Base-by-base conservation (phyloP, 768 basidiomycete genomes). In the Lactarius tabidus region DNA sequence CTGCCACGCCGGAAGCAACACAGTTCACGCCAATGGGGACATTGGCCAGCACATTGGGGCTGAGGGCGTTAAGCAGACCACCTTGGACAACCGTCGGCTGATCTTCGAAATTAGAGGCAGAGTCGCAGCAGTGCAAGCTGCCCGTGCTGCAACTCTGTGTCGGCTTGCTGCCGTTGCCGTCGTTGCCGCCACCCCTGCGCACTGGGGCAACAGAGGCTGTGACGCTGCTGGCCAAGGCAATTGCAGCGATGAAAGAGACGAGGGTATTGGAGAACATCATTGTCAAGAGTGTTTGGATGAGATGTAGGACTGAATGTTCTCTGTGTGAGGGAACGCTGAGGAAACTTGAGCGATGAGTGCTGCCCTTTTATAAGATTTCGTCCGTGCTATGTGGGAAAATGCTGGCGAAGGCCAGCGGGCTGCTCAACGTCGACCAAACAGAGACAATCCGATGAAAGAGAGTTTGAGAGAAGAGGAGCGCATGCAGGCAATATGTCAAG, bases 241-340 rank as follows among this genome's bases (percentile, higher is more conserved):
- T 8, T 2, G 8, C 59, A 10, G 62, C 41, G 23, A 63, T 9
- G 17, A 63, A 28, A 38, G 62, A 63, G 18, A 57, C 3, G 43
- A 63, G 26, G 14, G 33, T 33, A 2, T 35, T 15, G 41, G 51
- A n/a, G 18, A 57, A 28, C 62, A 63, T 63, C 23, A 26, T 63
- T 7, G 28, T 4, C 4, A 33, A 57, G 33, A 57, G 7, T 35
- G 14, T 54, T 45, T 36, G 43, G 9, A 36, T 26, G 26, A 35
- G 23, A 36, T 31, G 33, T 26, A 26, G 20, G 45, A n/a, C 53
- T 62, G 62, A 39, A 48, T 26, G 26, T 63, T 33, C 18, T 15
- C 45, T 57, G 56, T 45, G 20, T n/a, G 18, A 18, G 1, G 17
- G 43, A 43, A 43, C 43, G 38, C 43, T 57, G 62, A 26, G 56